Evolutionary conservation across 176 grass and related monocot genomes (phyloP).

Genomic region (Oryza coarctata): DNA sequence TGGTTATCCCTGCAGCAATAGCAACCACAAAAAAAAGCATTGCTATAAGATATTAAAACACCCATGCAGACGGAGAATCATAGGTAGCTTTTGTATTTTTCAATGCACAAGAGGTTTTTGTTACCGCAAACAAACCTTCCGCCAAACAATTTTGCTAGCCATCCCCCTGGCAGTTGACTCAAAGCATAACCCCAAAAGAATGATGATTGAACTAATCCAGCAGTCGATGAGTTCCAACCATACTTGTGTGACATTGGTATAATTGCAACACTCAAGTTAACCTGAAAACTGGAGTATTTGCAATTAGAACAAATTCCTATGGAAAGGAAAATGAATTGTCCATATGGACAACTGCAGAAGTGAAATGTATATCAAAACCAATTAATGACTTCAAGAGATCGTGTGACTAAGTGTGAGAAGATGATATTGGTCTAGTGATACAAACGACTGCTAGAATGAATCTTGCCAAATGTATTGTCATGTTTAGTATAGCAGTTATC

Average conservation of each 20-base stretch:
- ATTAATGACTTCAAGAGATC: not conserved
- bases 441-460: not conserved
- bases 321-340: not conserved
- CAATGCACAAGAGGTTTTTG: slow-evolving; percentile 29
- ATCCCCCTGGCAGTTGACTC: slow-evolving; percentile 92
- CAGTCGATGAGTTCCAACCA: slow-evolving; percentile 93
- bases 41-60: not conserved
- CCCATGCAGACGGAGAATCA: not conserved
- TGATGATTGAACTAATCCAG: slow-evolving; percentile 93
- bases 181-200: slow-evolving; percentile 95
- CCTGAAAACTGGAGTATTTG: slow-evolving; percentile 50
- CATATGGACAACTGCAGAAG: not conserved
- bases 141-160: slow-evolving; percentile 82
- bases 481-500: not conserved
- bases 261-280: slow-evolving; percentile 92
- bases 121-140: slow-evolving; percentile 94
- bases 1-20: not conserved
- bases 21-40: not conserved
- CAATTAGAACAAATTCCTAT: slow-evolving; percentile 8
- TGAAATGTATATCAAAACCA: not conserved
- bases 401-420: not conserved
- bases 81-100: not conserved
- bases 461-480: not conserved
- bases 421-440: not conserved
- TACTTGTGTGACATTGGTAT: slow-evolving; percentile 98